Evolutionary conservation across 805 yeast species (phyloP).

Genomic region (Cyberlindnera euphorbiae): DNA sequence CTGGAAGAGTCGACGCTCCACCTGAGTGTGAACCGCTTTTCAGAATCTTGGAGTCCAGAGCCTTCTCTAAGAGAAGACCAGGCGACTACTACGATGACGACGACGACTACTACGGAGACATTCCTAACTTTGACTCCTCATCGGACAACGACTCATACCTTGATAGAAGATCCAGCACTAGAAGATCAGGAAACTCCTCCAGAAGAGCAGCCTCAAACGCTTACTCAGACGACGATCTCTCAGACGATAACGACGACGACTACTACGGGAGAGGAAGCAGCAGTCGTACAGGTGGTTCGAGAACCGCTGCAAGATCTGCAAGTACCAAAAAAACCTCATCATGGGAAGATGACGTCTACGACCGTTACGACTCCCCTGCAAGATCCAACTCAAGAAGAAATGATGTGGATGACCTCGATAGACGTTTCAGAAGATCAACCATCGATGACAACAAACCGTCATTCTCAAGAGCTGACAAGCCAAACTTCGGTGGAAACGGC

Average conservation of each 20-base stretch:
- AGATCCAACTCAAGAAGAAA: conserved; percentile 5
- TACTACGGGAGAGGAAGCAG: conserved; percentile 36
- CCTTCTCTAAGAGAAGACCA: conserved; percentile 55
- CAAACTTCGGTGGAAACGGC: conserved; percentile 27
- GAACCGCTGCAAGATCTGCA: conserved; percentile 1
- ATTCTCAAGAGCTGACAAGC: conserved; percentile 40
- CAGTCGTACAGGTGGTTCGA: conserved; percentile 18
- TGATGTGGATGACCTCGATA: conserved; percentile 35
- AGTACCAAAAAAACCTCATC: conserved; percentile 25
- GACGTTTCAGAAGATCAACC: conserved; percentile 37
- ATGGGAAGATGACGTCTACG: conserved; percentile 90
- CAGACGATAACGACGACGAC: conserved; percentile 35
- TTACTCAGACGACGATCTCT: conserved; percentile 15
- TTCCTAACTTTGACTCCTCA: conserved; percentile 29
- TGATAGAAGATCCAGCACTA: conserved; percentile 22
- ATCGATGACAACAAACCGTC: conserved; percentile 32
- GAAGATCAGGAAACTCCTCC: conserved; percentile 9
- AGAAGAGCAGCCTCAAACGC: conserved; percentile 13
- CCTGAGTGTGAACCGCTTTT: conserved; percentile 84
- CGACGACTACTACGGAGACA: conserved; percentile 70
- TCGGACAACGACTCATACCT: conserved; percentile 24
- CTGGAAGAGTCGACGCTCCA: conserved; percentile 90
- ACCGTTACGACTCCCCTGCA: conserved; percentile 36
- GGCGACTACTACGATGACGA: conserved; percentile 46
- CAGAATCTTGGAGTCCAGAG: conserved; percentile 81